Percentiles rank a stretch among this genome's conserved stretches.
Conservation (phyloP, 257 asterid genomes). For the Echium plantagineum region DNA sequence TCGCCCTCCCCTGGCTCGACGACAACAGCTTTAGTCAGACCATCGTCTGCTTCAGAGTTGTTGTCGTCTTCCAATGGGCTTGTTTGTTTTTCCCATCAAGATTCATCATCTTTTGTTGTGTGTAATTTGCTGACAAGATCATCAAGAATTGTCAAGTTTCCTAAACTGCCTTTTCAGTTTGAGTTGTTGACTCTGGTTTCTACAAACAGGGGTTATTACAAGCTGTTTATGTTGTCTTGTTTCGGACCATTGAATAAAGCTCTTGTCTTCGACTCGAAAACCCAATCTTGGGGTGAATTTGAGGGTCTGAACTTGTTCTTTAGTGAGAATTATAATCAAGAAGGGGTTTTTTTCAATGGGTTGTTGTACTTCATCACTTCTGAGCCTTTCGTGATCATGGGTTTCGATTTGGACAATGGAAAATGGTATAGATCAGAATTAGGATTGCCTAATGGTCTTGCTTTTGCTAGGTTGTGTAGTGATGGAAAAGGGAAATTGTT, state of each 20-base stretch:
- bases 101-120: conserved; percentile 27
- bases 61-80: conserved; percentile 41
- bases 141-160: conserved; percentile 32
- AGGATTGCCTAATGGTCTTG: conserved; percentile 25
- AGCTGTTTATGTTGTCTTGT: conserved; percentile 32
- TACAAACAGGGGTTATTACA: conserved; percentile 16
- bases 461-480: conserved; percentile 40
- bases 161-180: conserved; percentile 25
- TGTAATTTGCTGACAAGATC: conserved; percentile 36
- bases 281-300: conserved; percentile 26
- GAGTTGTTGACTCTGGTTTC: conserved; percentile 40
- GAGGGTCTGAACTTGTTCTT: conserved; percentile 19
- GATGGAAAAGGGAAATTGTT: conserved; percentile 30
- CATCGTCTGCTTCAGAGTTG: conserved; percentile 18
- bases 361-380: conserved; percentile 37
- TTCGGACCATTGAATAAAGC: conserved; percentile 26
- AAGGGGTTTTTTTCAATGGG: conserved; percentile 33
- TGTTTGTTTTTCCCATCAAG: conserved; percentile 36
- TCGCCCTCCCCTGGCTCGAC: conserved; percentile 16
- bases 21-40: no score
- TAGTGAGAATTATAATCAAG: conserved; percentile 27
- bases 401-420: conserved; percentile 34
- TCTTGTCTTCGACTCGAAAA: conserved; percentile 30
- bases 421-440: conserved; percentile 28
- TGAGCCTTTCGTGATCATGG: conserved; percentile 33